Conservation (phyloP, 495 filamentous ascomycete species). For the Penicillium paxilli region DNA sequence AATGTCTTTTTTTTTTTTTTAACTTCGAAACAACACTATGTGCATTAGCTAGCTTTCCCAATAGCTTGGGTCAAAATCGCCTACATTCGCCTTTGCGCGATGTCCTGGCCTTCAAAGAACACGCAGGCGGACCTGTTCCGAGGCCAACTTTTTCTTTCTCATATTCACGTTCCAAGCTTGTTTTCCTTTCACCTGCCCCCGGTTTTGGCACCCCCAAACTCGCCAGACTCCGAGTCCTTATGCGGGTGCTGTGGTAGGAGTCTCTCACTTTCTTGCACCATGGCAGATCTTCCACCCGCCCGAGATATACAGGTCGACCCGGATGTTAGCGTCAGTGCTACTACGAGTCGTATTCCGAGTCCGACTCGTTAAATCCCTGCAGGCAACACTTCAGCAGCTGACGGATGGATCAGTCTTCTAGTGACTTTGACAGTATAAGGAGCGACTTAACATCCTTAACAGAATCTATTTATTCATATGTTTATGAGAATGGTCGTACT, state of each 20-base stretch:
- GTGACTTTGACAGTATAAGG: conserved; percentile 11
- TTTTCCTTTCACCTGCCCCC: neutral
- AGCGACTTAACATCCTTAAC: conserved; percentile 25
- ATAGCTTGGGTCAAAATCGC: conserved; percentile 4
- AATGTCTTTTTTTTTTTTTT: no score
- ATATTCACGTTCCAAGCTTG: no score
- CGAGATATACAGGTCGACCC: conserved; percentile 13
- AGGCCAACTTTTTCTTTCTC: neutral
- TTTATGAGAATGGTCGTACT: conserved; percentile 29
- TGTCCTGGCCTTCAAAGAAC: neutral
- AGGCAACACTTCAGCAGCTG: neutral
- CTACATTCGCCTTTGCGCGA: neutral
- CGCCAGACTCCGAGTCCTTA: neutral
- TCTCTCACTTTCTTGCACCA: neutral
- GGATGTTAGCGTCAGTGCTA: conserved; percentile 11
- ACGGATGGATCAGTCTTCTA: conserved; percentile 5
- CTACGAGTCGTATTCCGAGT: no score
- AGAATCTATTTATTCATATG: conserved; percentile 21
- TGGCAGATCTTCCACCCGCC: neutral
- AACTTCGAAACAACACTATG: neutral
- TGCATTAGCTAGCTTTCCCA: neutral
- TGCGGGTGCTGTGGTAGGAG: neutral
- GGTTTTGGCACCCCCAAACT: neutral
- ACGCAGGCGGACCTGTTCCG: neutral
- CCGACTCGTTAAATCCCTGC: neutral